Conservation (phyloP, 805 yeast genomes). For the Wilhelminamyces savonicus region DNA sequence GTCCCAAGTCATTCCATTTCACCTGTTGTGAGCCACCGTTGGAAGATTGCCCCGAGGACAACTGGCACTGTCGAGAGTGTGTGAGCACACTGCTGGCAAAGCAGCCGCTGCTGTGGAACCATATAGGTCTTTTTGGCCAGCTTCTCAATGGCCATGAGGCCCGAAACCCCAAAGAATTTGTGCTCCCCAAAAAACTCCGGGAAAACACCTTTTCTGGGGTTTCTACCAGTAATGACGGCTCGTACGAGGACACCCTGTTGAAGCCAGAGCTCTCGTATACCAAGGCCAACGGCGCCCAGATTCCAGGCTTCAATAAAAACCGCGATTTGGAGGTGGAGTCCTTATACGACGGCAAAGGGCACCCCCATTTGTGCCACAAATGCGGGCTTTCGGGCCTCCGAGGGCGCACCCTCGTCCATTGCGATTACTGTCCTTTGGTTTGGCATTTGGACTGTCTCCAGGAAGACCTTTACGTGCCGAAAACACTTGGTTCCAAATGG, state of each 20-base stretch:
- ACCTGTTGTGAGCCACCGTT: slow-evolving; percentile 88
- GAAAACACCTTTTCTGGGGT: slow-evolving; percentile 69
- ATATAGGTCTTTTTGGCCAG: slow-evolving; percentile 47
- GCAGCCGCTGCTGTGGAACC: slow-evolving; percentile 14
- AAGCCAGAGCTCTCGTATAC: slow-evolving; percentile 45
- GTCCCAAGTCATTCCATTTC: slow-evolving; percentile 90
- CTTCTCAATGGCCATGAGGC: slow-evolving; percentile 65
- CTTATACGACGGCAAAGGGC: slow-evolving; percentile 62
- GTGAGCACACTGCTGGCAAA: slow-evolving; percentile 32
- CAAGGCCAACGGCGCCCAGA: slow-evolving; percentile 26
- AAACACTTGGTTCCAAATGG: slow-evolving; percentile 78
- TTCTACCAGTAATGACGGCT: slow-evolving; percentile 59
- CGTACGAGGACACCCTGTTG: slow-evolving; percentile 47
- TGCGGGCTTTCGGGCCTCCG: slow-evolving; percentile 69
- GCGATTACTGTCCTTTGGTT: slow-evolving; percentile 76
- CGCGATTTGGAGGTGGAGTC: slow-evolving; percentile 56
- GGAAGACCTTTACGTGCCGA: slow-evolving; percentile 68
- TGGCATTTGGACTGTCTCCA: slow-evolving; percentile 89
- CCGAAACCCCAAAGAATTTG: slow-evolving; percentile 34
- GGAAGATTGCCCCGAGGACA: slow-evolving; percentile 78
- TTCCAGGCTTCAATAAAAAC: slow-evolving; percentile 32
- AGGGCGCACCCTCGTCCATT: slow-evolving; percentile 50
- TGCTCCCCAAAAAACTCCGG: slow-evolving; percentile 60
- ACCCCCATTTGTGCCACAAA: slow-evolving; percentile 63
- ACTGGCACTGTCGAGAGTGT: slow-evolving; percentile 87